Conservation (phyloP, 805 yeast species). For the Saccharomyces jurei region DNA sequence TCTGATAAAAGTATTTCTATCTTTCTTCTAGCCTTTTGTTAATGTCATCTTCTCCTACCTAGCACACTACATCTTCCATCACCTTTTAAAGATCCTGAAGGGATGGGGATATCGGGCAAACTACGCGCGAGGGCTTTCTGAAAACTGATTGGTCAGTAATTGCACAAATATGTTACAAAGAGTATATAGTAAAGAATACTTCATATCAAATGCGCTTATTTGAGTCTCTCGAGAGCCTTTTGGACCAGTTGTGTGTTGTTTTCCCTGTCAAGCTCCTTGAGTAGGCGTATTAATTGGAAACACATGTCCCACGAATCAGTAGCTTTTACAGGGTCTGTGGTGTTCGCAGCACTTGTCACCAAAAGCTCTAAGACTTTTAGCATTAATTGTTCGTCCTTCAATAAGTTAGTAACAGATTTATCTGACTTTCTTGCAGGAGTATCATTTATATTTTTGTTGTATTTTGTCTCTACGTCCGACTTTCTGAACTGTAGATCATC, state of each 20-base stretch:
- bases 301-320: conserved; percentile 31
- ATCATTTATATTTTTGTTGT: neutral
- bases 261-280: conserved; percentile 25
- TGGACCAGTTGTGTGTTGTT: conserved; percentile 19
- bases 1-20: neutral
- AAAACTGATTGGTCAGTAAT: neutral
- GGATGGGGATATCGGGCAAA: neutral
- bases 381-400: conserved; percentile 27
- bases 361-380: conserved; percentile 24
- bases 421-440: neutral
- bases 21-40: neutral
- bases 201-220: neutral
- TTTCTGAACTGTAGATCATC: conserved; percentile 8
- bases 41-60: neutral
- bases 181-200: neutral
- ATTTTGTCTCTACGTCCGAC: neutral
- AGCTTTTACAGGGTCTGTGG: conserved; percentile 19
- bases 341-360: conserved; percentile 24
- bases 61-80: neutral
- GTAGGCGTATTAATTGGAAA: conserved; percentile 26
- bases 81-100: neutral
- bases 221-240: conserved; percentile 19
- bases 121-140: neutral
- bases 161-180: neutral
- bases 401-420: conserved; percentile 12